Evolutionary conservation across 75 land plant species (phyloP).

Genomic region (Chamaecyparis obtusa): DNA sequence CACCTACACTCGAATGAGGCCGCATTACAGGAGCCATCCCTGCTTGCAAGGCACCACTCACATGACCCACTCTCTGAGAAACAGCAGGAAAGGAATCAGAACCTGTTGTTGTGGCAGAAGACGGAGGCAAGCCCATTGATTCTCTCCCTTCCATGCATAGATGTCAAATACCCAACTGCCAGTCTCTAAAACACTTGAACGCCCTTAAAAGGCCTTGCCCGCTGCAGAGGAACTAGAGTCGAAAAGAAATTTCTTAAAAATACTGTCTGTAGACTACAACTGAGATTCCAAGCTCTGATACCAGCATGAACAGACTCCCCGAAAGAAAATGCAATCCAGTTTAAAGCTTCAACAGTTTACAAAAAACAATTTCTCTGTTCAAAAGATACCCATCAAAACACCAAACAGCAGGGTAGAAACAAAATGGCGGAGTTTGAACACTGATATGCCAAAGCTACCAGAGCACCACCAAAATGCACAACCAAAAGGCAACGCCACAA

Average conservation of each 20-base stretch:
- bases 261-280: not conserved
- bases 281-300: not conserved
- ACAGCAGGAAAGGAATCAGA: constrained; percentile 9
- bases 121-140: constrained; percentile 30
- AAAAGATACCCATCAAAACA: not conserved
- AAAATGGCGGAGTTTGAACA: not conserved
- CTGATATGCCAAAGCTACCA: not conserved
- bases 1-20: constrained; percentile 15
- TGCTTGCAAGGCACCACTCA: constrained; percentile 14
- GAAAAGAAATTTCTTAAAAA: not conserved
- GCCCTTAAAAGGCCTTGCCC: not conserved
- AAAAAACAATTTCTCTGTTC: not conserved
- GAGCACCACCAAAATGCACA: not conserved
- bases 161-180: not conserved
- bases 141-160: constrained; percentile 72
- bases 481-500: not conserved
- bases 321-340: not conserved
- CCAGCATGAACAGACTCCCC: not conserved
- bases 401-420: not conserved
- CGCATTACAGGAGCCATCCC: constrained; percentile 29
- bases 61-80: constrained; percentile 24
- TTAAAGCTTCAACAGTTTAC: not conserved
- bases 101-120: constrained; percentile 25
- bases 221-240: not conserved
- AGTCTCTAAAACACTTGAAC: not conserved